Evolutionary conservation across 208 protist genomes (phyloP), one percentile per base, ranked within the genome.

Genomic region (Trypanosoma vivax): DNA sequence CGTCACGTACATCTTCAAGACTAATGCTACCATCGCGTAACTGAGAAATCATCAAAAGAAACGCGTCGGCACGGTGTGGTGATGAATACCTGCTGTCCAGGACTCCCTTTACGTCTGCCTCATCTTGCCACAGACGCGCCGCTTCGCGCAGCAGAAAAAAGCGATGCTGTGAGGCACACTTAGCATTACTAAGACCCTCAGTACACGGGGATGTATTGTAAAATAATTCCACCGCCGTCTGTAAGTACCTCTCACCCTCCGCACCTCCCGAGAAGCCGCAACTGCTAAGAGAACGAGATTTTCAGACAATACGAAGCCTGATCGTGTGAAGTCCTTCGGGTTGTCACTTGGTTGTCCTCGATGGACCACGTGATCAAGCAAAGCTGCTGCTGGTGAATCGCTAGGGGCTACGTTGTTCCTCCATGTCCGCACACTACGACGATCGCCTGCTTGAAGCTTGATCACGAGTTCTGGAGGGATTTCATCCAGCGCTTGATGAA

Each of bases 11-110:
- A 35, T 62, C 62, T 1, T 33, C 27, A 11, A 83, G 42, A 18
- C 66, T 68, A n/a, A 83, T 61, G 0, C 45, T 38, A 7, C 47
- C 50, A 31, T 13, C 19, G 34, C 23, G 28, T 14, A 89, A 40
- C 9, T 83, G 51, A 31, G 63, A 71, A 2, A 64, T 56, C 38
- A 74, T 61, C 19, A 90, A 45, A 0, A 86, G 50, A 40, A 86
- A 79, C 0, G 82, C 60, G 23, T 90, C 82, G 19, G 60, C 68
- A 45, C 65, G 50, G 35, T 62, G 75, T 2, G 70, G 52, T 0
- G 77, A 83, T 25, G 60, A 57, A 38, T 70, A 64, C 11, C 34
- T 68, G 29, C 39, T 21, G 21, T 61, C 53, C 0, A 76, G 30
- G 19, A 65, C 35, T 11, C 60, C 58, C 40, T 34, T 24, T 11